Base-by-base conservation (phyloP, 164 flowering plant species). In the Aristolochia californica region DNA sequence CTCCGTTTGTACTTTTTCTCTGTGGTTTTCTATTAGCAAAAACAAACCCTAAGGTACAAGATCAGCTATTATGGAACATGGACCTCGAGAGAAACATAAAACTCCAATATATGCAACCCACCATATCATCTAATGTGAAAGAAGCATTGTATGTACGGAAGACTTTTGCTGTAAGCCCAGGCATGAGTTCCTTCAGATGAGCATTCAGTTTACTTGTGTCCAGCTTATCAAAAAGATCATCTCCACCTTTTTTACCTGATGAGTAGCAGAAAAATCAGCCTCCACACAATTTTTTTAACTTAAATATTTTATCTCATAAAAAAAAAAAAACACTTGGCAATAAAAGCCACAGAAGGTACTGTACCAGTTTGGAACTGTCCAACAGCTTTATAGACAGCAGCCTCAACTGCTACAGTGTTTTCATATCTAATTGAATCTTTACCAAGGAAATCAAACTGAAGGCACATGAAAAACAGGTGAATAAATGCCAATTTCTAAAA, bases 141-240 rank as follows among this genome's bases (percentile, higher is more conserved):
- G 99, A 94, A 24, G 99, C 99, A 78, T 94, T 94, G 66, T 81
- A 94, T 62, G 99, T 94, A 79, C 99, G 97, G 66, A 94, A 94
- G 48, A 90, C 99, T 80, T 94, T 94, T 38, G 99, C 99, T 17
- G 97, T 94, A 23, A 94, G 97, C 45, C 97, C 97, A 61, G 99
- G 97, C 97, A 94, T 88, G 30, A 94, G 86, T 61, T 82, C 97
- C 77, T 94, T 94, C 40, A 94, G 66, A 74, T 94, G 99, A 44
- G 99, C 88, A 80, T 94, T 94, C 53, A 94, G 74, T 75, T 84
- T 94, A 66, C 75, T 79, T 5, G 99, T 94, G 68, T 94, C 99
- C 62, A 94, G 74, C 74, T 62, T 49, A 58, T 94, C 97, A 76
- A 94, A 94, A 61, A 94, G 88, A 78, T 84, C 91, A 49, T 94